A percentile compares a stretch with the other conserved stretches of the same genome.
phyloP scores from a whole-genome alignment of 257 asterid species.

The Salvia rosmarinus region DNA sequence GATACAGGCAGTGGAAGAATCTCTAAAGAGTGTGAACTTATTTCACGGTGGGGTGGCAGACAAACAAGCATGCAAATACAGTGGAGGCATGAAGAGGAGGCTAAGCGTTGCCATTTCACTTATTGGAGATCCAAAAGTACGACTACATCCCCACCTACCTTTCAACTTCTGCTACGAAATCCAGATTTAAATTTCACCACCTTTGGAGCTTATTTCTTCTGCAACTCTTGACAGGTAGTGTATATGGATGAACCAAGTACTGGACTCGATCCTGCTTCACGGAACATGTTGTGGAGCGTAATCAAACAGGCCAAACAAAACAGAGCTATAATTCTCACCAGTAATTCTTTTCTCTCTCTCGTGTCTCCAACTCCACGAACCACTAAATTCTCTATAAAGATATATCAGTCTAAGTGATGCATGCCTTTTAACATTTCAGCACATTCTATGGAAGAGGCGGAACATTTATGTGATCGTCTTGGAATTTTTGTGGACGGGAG shows the following conservation, averaged over 20 bases:
- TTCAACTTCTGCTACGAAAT: constrained; percentile 12
- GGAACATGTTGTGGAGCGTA: constrained; percentile 93
- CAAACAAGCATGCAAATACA: constrained; percentile 82
- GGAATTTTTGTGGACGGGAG: constrained; percentile 95
- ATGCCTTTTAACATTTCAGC: constrained; percentile 54
- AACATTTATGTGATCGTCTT: constrained; percentile 86
- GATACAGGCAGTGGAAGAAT: constrained; percentile 95
- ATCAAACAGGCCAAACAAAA: constrained; percentile 85
- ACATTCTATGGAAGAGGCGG: constrained; percentile 99
- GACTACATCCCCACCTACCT: constrained; percentile 27
- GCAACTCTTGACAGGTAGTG: constrained; percentile 66
- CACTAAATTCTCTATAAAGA: neutral
- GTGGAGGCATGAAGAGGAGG: constrained; percentile 99
- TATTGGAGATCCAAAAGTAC: constrained; percentile 95
- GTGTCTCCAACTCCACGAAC: neutral
- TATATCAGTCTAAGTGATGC: constrained; percentile 9
- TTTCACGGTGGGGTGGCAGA: constrained; percentile 93
- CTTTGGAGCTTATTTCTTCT: constrained; percentile 8
- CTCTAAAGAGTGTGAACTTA: constrained; percentile 84
- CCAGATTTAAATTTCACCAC: neutral
- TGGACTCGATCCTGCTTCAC: constrained; percentile 96
- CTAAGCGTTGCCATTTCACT: constrained; percentile 98
- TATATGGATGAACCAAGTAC: constrained; percentile 99
- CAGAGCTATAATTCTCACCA: constrained; percentile 93
- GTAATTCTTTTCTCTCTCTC: constrained; percentile 47